phyloP scores from a whole-genome alignment of 441 rosid genomes.

The Macaranga tanarius region DNA sequence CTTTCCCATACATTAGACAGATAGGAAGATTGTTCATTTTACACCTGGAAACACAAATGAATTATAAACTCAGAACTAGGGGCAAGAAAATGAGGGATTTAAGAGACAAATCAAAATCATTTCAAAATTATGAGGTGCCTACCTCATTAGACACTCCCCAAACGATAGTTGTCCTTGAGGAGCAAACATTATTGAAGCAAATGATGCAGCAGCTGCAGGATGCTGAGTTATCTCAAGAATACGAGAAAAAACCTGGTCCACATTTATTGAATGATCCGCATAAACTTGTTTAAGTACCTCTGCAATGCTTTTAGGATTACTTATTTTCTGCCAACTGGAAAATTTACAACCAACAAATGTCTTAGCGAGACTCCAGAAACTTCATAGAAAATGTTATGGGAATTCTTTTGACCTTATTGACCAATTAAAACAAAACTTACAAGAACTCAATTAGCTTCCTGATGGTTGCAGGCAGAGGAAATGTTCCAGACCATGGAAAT shows the following conservation, averaged over 20 bases:
- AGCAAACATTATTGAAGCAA: constrained; percentile 92
- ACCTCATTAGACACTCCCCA: constrained; percentile 61
- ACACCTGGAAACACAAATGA: constrained; percentile 49
- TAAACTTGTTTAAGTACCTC: constrained; percentile 87
- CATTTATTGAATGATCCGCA: constrained; percentile 75
- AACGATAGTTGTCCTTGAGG: constrained; percentile 79
- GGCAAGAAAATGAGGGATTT: not conserved
- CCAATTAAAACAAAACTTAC: constrained; percentile 46
- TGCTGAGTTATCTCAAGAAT: constrained; percentile 76
- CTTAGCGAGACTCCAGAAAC: not conserved
- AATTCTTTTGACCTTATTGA: constrained; percentile 8
- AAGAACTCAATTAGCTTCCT: constrained; percentile 65
- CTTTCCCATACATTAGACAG: constrained; percentile 89
- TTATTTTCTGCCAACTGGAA: constrained; percentile 85
- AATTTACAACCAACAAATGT: constrained; percentile 15
- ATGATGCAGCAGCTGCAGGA: constrained; percentile 95
- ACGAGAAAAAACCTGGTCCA: constrained; percentile 71
- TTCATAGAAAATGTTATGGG: not conserved
- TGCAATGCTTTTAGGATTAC: constrained; percentile 77
- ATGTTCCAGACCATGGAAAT: constrained; percentile 88
- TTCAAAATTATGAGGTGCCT: constrained; percentile 16
- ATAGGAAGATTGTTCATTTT: constrained; percentile 49
- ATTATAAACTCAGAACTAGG: constrained; percentile 8
- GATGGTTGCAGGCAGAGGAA: constrained; percentile 76
- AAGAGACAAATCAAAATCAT: not conserved